Evolutionary conservation across 495 filamentous ascomycete species (phyloP).

Genomic region (Cercophora sp.): DNA sequence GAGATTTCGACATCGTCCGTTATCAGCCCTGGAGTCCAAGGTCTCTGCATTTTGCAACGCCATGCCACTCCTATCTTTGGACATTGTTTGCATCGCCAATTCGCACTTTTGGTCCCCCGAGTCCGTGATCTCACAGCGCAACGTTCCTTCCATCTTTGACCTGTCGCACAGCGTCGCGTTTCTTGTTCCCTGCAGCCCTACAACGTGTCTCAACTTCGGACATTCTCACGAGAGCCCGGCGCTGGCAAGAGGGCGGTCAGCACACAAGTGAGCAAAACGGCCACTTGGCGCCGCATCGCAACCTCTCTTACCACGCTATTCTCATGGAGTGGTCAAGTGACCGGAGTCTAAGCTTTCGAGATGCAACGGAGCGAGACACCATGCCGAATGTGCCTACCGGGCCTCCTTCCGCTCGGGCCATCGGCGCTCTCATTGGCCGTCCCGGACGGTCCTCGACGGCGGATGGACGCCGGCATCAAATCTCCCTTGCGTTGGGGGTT

Average conservation of each 20-base stretch:
- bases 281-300: conserved; percentile 3
- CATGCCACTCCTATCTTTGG: no score
- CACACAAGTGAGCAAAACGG: neutral
- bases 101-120: no score
- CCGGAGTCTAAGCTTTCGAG: neutral
- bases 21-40: no score
- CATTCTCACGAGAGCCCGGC: neutral
- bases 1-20: no score
- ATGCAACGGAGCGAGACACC: conserved; percentile 7
- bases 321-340: conserved; percentile 7
- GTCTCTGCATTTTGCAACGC: no score
- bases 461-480: no score
- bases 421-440: conserved; percentile 2
- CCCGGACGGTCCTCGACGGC: no score
- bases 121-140: no score
- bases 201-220: neutral
- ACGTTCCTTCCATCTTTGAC: neutral
- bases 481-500: no score
- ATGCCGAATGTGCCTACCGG: neutral
- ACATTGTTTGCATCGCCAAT: no score
- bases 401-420: conserved; percentile 1
- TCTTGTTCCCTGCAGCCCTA: conserved; percentile 5
- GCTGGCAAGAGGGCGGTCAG: neutral
- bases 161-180: neutral
- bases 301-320: conserved; percentile 3